These are phyloP conservation scores for Gastrodia elata DNA, from an alignment of 106 monocot genomes.

Conservation along the genomic window DNA sequence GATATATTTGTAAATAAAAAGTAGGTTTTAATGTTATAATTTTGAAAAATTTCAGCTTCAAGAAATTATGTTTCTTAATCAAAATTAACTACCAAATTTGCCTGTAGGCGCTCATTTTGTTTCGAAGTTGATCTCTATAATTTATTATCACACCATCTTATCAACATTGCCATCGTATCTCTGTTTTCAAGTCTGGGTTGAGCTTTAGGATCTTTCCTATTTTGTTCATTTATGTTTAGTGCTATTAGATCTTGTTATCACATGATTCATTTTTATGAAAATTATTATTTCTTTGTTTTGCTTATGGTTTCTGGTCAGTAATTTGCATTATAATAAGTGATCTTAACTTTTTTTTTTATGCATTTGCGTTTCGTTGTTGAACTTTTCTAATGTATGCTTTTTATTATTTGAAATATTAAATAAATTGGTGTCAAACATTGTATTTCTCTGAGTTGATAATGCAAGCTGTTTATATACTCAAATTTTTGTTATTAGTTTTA, in stretches of 20 bases:
- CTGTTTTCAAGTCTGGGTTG: neutral
- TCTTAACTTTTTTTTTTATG: neutral
- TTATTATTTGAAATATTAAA: neutral
- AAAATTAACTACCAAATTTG: too few species aligned
- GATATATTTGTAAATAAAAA: too few species aligned
- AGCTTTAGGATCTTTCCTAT: neutral
- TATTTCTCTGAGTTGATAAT: neutral
- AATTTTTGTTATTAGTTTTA: neutral
- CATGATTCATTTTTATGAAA: neutral
- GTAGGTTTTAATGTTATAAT: too few species aligned
- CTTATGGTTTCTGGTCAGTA: neutral
- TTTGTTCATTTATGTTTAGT: neutral
- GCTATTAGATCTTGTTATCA: neutral
- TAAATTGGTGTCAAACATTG: neutral
- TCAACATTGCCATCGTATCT: neutral
- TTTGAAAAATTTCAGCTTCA: too few species aligned
- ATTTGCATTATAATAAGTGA: neutral
- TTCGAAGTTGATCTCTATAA: neutral
- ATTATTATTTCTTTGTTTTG: neutral
- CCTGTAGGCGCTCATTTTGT: too few species aligned
- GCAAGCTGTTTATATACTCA: neutral
- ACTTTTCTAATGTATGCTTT: neutral
- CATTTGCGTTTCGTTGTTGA: neutral
- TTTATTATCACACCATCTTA: neutral
- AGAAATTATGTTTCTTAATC: too few species aligned